Evolutionary conservation across 176 grass and related monocot genomes (phyloP).

Genomic region (Hyparrhenia diplandra): DNA sequence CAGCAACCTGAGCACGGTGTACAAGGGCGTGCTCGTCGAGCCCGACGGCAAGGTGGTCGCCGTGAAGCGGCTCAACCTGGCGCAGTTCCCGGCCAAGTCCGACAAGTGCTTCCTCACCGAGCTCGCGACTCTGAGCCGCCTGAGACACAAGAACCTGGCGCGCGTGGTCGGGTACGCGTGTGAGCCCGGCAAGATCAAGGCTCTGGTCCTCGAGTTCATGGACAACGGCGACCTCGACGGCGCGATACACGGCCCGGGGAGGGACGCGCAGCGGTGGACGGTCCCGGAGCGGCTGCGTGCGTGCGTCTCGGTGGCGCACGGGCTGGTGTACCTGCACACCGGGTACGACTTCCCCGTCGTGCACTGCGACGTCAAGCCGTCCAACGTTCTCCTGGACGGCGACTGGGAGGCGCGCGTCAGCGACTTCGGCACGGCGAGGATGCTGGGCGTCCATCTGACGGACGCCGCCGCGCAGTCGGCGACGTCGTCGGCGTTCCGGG

Average conservation of each 20-base stretch:
- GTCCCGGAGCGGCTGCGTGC: slow-evolving; percentile 50
- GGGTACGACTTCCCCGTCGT: slow-evolving; percentile 75
- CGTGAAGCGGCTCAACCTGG: slow-evolving; percentile 82
- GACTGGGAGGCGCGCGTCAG: slow-evolving; percentile 72
- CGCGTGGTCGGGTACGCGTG: slow-evolving; percentile 83
- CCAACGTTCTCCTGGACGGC: slow-evolving; percentile 69
- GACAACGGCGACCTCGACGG: slow-evolving; percentile 81
- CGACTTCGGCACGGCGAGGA: slow-evolving; percentile 78
- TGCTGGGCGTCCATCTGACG: slow-evolving; percentile 59
- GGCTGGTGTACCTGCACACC: slow-evolving; percentile 74
- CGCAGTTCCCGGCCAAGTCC: slow-evolving; percentile 72
- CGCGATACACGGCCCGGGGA: slow-evolving; percentile 33
- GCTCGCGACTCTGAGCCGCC: slow-evolving; percentile 49
- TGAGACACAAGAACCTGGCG: slow-evolving; percentile 81
- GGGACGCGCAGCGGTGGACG: slow-evolving; percentile 32
- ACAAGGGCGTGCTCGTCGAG: slow-evolving; percentile 53
- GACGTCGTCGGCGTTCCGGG: slow-evolving; percentile 67
- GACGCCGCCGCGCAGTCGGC: slow-evolving; percentile 42
- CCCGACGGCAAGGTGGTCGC: slow-evolving; percentile 41
- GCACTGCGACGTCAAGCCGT: slow-evolving; percentile 95
- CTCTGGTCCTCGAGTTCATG: slow-evolving; percentile 80
- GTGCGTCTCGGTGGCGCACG: slow-evolving; percentile 71
- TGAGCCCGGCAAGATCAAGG: slow-evolving; percentile 69
- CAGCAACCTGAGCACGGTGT: slow-evolving; percentile 83
- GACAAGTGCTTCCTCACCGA: slow-evolving; percentile 82